Percentiles rank a stretch among this genome's conserved stretches.
These are phyloP conservation scores for Hyaloperonospora brassicae DNA, from an alignment of 352 stramenopile species.

Conservation along the genomic window DNA sequence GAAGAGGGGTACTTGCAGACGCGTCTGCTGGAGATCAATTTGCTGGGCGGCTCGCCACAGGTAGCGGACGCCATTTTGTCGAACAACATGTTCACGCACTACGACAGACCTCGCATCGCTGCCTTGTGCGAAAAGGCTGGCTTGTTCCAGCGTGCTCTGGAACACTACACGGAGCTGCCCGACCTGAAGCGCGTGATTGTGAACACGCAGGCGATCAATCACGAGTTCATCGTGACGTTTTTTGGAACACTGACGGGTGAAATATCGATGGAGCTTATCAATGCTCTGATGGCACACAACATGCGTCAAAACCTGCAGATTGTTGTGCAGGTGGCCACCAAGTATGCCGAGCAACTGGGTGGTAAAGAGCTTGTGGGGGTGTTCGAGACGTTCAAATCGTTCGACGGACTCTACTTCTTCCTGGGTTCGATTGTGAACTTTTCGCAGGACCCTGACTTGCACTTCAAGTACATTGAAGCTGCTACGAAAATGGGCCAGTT, in stretches of 20 bases:
- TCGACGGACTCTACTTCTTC: constrained; percentile 98
- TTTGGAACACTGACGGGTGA: constrained; percentile 98
- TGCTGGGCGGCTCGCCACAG: constrained; percentile 97
- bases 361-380: constrained; percentile 94
- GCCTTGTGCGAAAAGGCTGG: constrained; percentile 97
- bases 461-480: constrained; percentile 99
- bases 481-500: constrained; percentile 99
- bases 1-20: constrained; percentile 99
- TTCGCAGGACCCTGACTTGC: constrained; percentile 95
- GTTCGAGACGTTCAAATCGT: constrained; percentile 99
- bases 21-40: constrained; percentile 99
- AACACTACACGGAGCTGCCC: constrained; percentile 98
- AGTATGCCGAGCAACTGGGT: constrained; percentile 91
- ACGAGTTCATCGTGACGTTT: constrained; percentile 98
- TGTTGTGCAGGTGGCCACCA: constrained; percentile 96
- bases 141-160: constrained; percentile 97
- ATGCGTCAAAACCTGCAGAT: constrained; percentile 97
- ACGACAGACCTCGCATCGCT: constrained; percentile 95
- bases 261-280: constrained; percentile 96
- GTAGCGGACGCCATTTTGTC: constrained; percentile 99
- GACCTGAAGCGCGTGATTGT: constrained; percentile 95
- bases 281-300: constrained; percentile 97
- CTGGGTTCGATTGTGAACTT: constrained; percentile 98
- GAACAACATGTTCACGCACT: constrained; percentile 99
- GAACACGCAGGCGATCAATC: constrained; percentile 88